phyloP scores from a whole-genome alignment of 257 asterid genomes.

The Hygrophila difformis region DNA sequence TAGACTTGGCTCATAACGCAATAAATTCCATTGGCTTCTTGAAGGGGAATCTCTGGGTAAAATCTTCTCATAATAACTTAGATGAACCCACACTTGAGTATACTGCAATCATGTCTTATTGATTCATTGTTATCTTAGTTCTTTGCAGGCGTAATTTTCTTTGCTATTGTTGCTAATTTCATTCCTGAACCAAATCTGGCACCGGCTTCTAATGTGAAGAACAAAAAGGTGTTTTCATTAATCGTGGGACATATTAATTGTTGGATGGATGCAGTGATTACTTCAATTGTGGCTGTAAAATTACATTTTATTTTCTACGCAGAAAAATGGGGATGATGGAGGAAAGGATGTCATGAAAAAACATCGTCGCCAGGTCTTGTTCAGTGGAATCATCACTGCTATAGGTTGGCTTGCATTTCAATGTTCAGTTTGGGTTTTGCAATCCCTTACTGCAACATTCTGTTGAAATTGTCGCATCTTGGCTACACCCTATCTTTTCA shows the following conservation, averaged over 20 bases:
- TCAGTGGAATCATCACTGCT: constrained; percentile 78
- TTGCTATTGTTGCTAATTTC: constrained; percentile 61
- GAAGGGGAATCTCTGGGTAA: constrained; percentile 92
- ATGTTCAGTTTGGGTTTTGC: no score
- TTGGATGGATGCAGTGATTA: not conserved
- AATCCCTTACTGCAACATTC: no score
- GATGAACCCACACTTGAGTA: not conserved
- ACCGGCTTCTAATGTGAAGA: constrained; percentile 40
- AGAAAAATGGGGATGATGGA: constrained; percentile 51
- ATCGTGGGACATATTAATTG: not conserved
- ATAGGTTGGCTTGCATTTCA: constrained; percentile 39
- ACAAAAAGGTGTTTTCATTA: constrained; percentile 45
- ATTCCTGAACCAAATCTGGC: constrained; percentile 85
- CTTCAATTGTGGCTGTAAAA: constrained; percentile 6
- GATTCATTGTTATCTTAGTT: constrained; percentile 44
- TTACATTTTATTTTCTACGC: constrained; percentile 20
- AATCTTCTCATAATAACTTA: constrained; percentile 2
- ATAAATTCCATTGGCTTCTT: constrained; percentile 88
- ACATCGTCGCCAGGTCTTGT: constrained; percentile 76
- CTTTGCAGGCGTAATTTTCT: constrained; percentile 88
- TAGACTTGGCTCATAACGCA: constrained; percentile 96
- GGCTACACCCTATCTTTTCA: no score
- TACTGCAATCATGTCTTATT: constrained; percentile 8
- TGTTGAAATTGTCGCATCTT: no score
- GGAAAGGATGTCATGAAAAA: constrained; percentile 65